Evolutionary conservation across 352 stramenopile genomes (phyloP).

Genomic region (Halophytophthora batemanensis): DNA sequence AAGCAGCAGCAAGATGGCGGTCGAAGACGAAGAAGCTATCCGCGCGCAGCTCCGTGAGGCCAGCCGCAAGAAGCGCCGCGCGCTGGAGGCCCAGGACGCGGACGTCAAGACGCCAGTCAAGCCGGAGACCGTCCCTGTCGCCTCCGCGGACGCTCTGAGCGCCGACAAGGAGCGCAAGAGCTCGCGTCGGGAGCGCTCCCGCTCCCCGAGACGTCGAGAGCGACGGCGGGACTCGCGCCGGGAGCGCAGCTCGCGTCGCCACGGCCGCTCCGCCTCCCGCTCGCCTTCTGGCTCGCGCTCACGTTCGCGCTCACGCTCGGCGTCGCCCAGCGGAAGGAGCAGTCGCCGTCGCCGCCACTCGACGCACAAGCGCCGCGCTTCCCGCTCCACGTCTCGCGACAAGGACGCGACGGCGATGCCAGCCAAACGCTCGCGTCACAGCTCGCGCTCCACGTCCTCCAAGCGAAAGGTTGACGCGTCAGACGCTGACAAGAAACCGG

Average conservation of each 20-base stretch:
- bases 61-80: slow-evolving; percentile 61
- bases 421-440: slow-evolving; percentile 21
- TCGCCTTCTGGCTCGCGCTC: slow-evolving; percentile 36
- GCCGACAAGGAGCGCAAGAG: slow-evolving; percentile 25
- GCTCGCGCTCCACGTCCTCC: slow-evolving; percentile 17
- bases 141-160: slow-evolving; percentile 10
- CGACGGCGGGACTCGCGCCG: slow-evolving; percentile 20
- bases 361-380: slow-evolving; percentile 22
- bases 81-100: slow-evolving; percentile 15
- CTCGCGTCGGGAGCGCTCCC: slow-evolving; percentile 25
- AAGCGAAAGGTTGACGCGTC: slow-evolving; percentile 14
- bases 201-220: slow-evolving; percentile 28
- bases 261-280: slow-evolving; percentile 1
- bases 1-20: no score
- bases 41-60: slow-evolving; percentile 68
- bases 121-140: slow-evolving; percentile 14
- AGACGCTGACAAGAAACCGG: slow-evolving; percentile 3
- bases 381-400: slow-evolving; percentile 18
- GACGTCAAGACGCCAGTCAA: slow-evolving; percentile 16
- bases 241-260: slow-evolving; percentile 30
- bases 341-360: slow-evolving; percentile 32
- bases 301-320: slow-evolving; percentile 37
- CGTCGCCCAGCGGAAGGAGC: slow-evolving; percentile 19
- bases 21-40: slow-evolving; percentile 61
- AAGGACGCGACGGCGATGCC: slow-evolving; percentile 1